These are phyloP conservation scores for Rhizopogon vinicolor DNA, from an alignment of 768 basidiomycete genomes.

Conservation along the genomic window DNA sequence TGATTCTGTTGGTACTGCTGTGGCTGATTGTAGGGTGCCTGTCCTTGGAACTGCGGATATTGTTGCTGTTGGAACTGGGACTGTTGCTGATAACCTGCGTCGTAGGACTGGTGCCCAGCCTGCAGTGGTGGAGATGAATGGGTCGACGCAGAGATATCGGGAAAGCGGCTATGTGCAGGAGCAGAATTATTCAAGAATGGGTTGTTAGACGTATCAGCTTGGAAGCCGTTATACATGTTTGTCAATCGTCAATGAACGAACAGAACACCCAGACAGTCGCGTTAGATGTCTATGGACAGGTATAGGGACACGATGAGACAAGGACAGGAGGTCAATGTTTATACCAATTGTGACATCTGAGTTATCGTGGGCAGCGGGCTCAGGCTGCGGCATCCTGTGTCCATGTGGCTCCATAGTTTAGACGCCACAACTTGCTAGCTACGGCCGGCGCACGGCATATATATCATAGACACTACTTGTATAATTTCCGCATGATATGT, in stretches of 20 bases:
- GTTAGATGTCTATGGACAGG: neutral
- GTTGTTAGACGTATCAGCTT: slow-evolving; percentile 44
- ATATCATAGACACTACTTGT: no score
- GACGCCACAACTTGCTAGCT: no score
- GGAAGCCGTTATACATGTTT: neutral
- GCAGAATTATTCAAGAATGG: slow-evolving; percentile 59
- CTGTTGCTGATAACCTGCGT: slow-evolving; percentile 28
- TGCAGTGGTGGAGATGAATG: slow-evolving; percentile 32
- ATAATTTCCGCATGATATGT: no score
- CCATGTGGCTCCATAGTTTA: no score
- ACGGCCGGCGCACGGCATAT: no score
- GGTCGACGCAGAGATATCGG: slow-evolving; percentile 45
- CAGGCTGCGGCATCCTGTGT: neutral
- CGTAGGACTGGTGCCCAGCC: slow-evolving; percentile 11
- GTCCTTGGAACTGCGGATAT: slow-evolving; percentile 11
- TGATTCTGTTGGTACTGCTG: slow-evolving; percentile 19
- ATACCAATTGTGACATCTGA: neutral
- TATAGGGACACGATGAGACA: neutral
- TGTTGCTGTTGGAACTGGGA: slow-evolving; percentile 25
- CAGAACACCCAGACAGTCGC: neutral
- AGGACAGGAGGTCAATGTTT: neutral
- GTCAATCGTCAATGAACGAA: neutral
- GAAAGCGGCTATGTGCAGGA: slow-evolving; percentile 51
- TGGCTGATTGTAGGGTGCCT: slow-evolving; percentile 5
- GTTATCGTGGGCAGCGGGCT: neutral